A percentile compares a stretch with the other conserved stretches of the same genome.
phyloP scores from a whole-genome alignment of 495 filamentous ascomycete species.

The Trichoderma erinaceum region DNA sequence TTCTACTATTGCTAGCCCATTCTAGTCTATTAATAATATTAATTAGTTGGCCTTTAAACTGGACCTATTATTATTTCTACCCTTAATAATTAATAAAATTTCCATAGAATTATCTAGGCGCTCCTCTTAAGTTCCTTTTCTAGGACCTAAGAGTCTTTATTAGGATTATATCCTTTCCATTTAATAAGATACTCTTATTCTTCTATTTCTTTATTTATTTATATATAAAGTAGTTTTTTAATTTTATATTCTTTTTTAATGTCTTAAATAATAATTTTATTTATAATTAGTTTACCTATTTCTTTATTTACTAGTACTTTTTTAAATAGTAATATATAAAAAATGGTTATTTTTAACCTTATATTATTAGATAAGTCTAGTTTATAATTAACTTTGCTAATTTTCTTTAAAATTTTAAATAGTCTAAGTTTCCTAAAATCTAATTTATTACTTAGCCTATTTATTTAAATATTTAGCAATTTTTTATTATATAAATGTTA shows the following conservation, averaged over 20 bases:
- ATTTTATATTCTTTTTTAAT: slow-evolving; percentile 18
- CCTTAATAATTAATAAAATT: no score
- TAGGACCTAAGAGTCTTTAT: no score
- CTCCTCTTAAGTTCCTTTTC: no score
- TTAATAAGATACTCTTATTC: no score
- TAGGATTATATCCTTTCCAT: no score
- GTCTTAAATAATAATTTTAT: slow-evolving; percentile 12
- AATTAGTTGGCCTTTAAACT: no score
- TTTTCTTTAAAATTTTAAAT: slow-evolving; percentile 21
- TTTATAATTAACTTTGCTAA: slow-evolving; percentile 18
- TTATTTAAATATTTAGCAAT: slow-evolving; percentile 28
- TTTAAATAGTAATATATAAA: slow-evolving; percentile 19
- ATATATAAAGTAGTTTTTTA: slow-evolving; percentile 14
- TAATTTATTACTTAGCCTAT: slow-evolving; percentile 29
- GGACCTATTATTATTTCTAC: no score
- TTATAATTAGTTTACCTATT: slow-evolving; percentile 16
- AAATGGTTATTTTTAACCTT: slow-evolving; percentile 8
- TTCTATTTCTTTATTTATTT: background rate
- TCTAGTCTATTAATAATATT: no score
- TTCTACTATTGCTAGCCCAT: no score
- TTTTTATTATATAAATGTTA: slow-evolving; percentile 28
- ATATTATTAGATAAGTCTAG: slow-evolving; percentile 17
- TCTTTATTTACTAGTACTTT: slow-evolving; percentile 1
- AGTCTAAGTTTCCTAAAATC: slow-evolving; percentile 26
- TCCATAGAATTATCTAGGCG: no score